Evolutionary conservation across 768 basidiomycete genomes (phyloP), one percentile per base, ranked within the genome.

Genomic region (Lactarius hatsudake): DNA sequence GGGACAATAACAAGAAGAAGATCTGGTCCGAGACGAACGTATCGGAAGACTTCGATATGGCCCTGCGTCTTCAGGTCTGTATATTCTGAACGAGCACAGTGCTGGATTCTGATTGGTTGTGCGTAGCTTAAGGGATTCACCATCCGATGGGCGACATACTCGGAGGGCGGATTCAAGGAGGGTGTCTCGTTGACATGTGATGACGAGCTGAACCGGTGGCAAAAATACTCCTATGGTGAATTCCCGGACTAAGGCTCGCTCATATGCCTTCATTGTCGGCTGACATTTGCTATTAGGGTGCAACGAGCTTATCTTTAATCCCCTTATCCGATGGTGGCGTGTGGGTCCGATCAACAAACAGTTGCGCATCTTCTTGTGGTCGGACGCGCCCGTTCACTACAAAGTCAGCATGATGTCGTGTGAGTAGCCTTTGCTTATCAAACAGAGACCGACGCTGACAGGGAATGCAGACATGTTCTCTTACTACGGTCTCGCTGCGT

Each of bases 181-280:
- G 94, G 94, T 69, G 94, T 96, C 23, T 91, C 90, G 0, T 79
- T 96, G 18, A 95, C 94, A 0, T 87, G 87, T 63, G 93, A 94
- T 61, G 94, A 96, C 72, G 94, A 96, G 75, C 79, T 96, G 10
- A 95, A 95, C 72, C 78, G 94, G 2, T 96, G 94, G 94, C 92
- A 95, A 69, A 96, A 95, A 74, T 93, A 92, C 68, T 81, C 89
- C 0, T 91, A 90, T 76, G 90, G 88, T 84, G 73, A 61, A 73
- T 63, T 76, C 72, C 9, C 60, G 1, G 6, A 65, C 58, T 54
- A 43, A 61, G 55, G n/a, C 55, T 28, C 56, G 40, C n/a, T 34
- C 12, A 12, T 38, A 38, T 10, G 26, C 26, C 26, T 53, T 53
- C 15, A 34, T 23, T n/a, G 20, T 38, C 40, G 61, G 0, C 45